Conservation (phyloP, 2,329 filamentous ascomycete genomes). For the Fragosphaeria purpurea region DNA sequence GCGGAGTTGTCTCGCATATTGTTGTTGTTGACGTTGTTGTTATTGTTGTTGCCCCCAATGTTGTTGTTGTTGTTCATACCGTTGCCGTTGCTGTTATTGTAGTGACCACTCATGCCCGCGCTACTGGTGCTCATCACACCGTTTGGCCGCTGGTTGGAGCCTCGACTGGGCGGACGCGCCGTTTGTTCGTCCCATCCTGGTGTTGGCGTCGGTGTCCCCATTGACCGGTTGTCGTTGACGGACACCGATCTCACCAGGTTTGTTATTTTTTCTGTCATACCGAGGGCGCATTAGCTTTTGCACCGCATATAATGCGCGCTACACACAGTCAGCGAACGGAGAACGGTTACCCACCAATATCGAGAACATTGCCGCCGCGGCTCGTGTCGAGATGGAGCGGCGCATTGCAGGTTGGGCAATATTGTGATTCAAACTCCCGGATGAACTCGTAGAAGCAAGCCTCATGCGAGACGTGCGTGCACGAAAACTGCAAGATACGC, state of each 20-base stretch:
- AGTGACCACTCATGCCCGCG: conserved; percentile 25
- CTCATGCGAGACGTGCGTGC: conserved; percentile 93
- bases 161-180: conserved; percentile 43
- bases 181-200: conserved; percentile 53
- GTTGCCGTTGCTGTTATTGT: neutral
- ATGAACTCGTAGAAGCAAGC: conserved; percentile 99
- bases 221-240: conserved; percentile 50
- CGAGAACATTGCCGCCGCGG: conserved; percentile 81
- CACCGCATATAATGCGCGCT: too few relatives aligned
- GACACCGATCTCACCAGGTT: conserved; percentile 81
- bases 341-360: conserved; percentile 56
- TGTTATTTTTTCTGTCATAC: conserved; percentile 73
- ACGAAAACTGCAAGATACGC: conserved; percentile 89
- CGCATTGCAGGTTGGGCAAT: conserved; percentile 88
- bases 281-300: too few relatives aligned
- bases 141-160: conserved; percentile 26
- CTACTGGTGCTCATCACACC: conserved; percentile 20
- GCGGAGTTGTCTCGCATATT: conserved; percentile 26
- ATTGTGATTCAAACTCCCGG: conserved; percentile 84
- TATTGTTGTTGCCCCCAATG: neutral
- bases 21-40: conserved; percentile 10
- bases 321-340: too few relatives aligned
- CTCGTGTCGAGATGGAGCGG: conserved; percentile 87
- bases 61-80: too few relatives aligned
- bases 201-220: conserved; percentile 45